These are phyloP conservation scores for Solanum hybrid DNA, from an alignment of 305 asterid species.

Conservation along the genomic window DNA sequence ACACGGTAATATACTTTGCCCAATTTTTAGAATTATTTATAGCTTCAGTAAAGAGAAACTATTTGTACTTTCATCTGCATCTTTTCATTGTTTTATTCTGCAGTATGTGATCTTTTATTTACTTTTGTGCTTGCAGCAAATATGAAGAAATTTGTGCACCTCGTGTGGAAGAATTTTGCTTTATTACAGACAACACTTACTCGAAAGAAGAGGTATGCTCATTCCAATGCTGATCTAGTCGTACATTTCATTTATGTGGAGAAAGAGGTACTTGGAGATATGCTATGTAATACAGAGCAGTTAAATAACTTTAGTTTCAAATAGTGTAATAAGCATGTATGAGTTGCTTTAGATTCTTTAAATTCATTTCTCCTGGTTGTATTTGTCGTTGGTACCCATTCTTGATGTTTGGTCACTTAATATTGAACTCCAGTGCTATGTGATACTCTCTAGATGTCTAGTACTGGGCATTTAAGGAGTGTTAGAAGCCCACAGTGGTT, in stretches of 20 bases:
- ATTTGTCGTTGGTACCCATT: not conserved
- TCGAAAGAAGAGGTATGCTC: slow-evolving; percentile 69
- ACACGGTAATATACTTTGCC: not conserved
- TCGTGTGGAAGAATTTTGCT: slow-evolving; percentile 88
- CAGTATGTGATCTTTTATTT: slow-evolving; percentile 7
- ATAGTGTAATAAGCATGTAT: not conserved
- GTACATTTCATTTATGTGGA: slow-evolving; percentile 1
- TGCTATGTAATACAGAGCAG: not conserved
- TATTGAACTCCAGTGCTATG: not conserved
- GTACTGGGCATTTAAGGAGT: not conserved
- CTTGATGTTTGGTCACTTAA: not conserved
- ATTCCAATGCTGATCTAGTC: not conserved
- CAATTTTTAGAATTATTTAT: not conserved
- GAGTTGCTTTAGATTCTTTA: not conserved
- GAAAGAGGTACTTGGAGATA: not conserved
- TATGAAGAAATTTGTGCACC: slow-evolving; percentile 98
- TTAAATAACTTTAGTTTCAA: not conserved
- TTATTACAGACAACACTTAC: slow-evolving; percentile 89
- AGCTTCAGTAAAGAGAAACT: not conserved
- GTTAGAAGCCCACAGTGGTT: not conserved
- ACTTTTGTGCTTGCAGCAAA: slow-evolving; percentile 41
- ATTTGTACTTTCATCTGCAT: not conserved
- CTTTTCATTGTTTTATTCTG: not conserved
- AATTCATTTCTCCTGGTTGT: not conserved
- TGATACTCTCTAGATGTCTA: not conserved